Conservation (phyloP, 2,329 filamentous ascomycete genomes). For the Penicillium hordei region DNA sequence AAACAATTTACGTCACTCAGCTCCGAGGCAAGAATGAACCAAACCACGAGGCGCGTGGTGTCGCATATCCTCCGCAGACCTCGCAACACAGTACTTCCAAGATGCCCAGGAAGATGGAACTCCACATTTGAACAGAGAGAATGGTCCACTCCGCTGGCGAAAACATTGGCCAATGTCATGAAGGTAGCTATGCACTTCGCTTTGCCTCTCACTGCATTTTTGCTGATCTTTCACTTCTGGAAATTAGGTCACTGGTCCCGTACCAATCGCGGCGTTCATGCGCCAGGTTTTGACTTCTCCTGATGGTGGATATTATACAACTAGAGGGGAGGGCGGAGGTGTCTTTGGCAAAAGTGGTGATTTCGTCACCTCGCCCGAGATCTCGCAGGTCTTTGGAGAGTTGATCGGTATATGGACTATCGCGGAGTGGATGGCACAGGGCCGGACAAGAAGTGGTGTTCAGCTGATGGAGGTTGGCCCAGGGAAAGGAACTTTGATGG, state of each 20-base stretch:
- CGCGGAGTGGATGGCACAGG: slow-evolving; percentile 94
- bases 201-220: not conserved
- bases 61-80: slow-evolving; percentile 27
- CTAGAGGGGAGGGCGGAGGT: slow-evolving; percentile 67
- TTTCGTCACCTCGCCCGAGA: slow-evolving; percentile 96
- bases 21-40: slow-evolving; percentile 28
- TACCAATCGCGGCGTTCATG: slow-evolving; percentile 94
- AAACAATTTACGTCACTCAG: not conserved
- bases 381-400: slow-evolving; percentile 95
- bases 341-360: slow-evolving; percentile 93
- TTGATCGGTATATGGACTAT: slow-evolving; percentile 92
- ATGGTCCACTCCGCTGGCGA: slow-evolving; percentile 92
- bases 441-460: slow-evolving; percentile 68
- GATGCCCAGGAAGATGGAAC: slow-evolving; percentile 31
- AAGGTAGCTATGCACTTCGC: slow-evolving; percentile 57
- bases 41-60: slow-evolving; percentile 30
- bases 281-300: slow-evolving; percentile 95
- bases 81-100: slow-evolving; percentile 16
- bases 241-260: slow-evolving; percentile 76
- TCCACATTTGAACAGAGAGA: slow-evolving; percentile 51
- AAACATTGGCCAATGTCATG: slow-evolving; percentile 82
- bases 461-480: slow-evolving; percentile 93
- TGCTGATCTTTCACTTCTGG: slow-evolving; percentile 1
- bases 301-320: slow-evolving; percentile 89
- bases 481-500: slow-evolving; percentile 93